Evolutionary conservation across 2,329 filamentous ascomycete species (phyloP).

Genomic region (Dactylonectria macrodidyma): DNA sequence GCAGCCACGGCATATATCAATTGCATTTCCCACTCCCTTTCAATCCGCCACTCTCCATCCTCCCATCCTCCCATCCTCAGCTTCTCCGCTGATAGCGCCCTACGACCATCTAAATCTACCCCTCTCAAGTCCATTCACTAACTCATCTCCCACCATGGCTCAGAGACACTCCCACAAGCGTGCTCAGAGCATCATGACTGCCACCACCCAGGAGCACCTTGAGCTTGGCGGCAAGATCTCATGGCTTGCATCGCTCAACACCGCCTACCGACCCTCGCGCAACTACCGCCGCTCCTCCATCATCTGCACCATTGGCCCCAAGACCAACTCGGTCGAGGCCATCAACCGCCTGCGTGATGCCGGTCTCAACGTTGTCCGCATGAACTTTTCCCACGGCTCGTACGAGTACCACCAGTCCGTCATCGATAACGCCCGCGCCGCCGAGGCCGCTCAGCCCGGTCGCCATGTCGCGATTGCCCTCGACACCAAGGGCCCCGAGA

Average conservation of each 20-base stretch:
- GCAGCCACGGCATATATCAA: slow-evolving; percentile 37
- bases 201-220: slow-evolving; percentile 88
- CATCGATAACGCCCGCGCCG: slow-evolving; percentile 93
- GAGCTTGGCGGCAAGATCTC: slow-evolving; percentile 79
- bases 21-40: slow-evolving; percentile 30
- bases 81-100: slow-evolving; percentile 42
- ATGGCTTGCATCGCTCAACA: slow-evolving; percentile 83
- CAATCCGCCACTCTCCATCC: slow-evolving; percentile 32
- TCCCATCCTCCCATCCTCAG: slow-evolving; percentile 34
- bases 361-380: slow-evolving; percentile 98
- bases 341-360: slow-evolving; percentile 93
- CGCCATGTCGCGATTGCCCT: slow-evolving; percentile 97
- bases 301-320: slow-evolving; percentile 98
- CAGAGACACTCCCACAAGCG: slow-evolving; percentile 50
- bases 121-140: slow-evolving; percentile 34
- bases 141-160: slow-evolving; percentile 51
- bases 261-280: slow-evolving; percentile 86
- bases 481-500: slow-evolving; percentile 77
- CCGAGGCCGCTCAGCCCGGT: slow-evolving; percentile 82
- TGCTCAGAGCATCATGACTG: slow-evolving; percentile 64
- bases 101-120: slow-evolving; percentile 25
- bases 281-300: slow-evolving; percentile 98
- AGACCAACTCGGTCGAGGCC: slow-evolving; percentile 98
- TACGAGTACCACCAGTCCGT: slow-evolving; percentile 99
- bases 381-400: slow-evolving; percentile 91